Percentiles rank a stretch among this genome's conserved stretches.
Evolutionary conservation across 1,139 yeast genomes (phyloP).

Genomic region (Sugiyamaella grinbergsii): DNA sequence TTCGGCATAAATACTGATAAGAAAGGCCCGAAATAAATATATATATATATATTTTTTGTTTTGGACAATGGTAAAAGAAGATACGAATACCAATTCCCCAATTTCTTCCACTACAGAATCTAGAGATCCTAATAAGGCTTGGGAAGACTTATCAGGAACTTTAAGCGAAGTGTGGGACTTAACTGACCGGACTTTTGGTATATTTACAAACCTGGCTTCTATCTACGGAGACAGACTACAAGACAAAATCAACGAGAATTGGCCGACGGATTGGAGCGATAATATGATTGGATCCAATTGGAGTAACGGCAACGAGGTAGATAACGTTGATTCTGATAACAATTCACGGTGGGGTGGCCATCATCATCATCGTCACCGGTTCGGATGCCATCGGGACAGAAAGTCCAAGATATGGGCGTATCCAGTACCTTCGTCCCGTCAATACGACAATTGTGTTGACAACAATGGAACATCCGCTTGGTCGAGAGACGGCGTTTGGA

Average conservation of each 20-base stretch:
- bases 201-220: constrained; percentile 22
- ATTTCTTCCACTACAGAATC: background rate
- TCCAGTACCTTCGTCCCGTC: constrained; percentile 62
- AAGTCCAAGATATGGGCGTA: constrained; percentile 46
- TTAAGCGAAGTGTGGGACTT: constrained; percentile 29
- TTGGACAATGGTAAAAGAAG: constrained; percentile 3
- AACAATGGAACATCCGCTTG: constrained; percentile 71
- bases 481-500: constrained; percentile 81
- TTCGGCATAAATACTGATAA: no score
- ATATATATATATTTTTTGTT: no score
- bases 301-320: background rate
- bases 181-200: constrained; percentile 29
- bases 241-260: constrained; percentile 15
- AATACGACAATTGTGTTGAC: constrained; percentile 63
- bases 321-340: background rate
- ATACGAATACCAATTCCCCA: background rate
- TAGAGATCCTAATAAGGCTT: constrained; percentile 11
- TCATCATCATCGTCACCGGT: constrained; percentile 3
- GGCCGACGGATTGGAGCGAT: constrained; percentile 12
- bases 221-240: constrained; percentile 24
- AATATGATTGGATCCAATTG: constrained; percentile 7
- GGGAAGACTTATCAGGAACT: constrained; percentile 25
- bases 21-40: no score
- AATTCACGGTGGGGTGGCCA: background rate
- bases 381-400: constrained; percentile 9